phyloP scores from a whole-genome alignment of 2,329 filamentous ascomycete genomes.

The Talaromyces albobiverticillius region DNA sequence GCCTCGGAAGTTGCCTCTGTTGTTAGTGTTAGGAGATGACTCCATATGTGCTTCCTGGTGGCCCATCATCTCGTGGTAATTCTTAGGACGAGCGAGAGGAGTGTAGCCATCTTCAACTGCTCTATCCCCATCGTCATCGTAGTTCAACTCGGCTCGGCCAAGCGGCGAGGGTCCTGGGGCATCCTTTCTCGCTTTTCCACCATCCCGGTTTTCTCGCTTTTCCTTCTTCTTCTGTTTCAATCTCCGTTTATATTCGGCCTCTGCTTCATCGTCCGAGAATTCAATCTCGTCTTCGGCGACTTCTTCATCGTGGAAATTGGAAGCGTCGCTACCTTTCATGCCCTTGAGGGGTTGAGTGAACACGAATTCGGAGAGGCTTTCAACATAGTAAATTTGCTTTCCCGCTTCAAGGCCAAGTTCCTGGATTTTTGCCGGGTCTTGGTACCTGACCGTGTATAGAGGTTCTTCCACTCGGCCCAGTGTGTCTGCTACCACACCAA shows the following conservation, averaged over 20 bases:
- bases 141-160: conserved; percentile 53
- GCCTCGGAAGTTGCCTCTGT: conserved; percentile 40
- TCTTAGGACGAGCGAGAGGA: conserved; percentile 65
- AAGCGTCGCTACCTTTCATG: conserved; percentile 87
- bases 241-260: conserved; percentile 73
- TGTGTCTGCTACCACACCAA: conserved; percentile 81
- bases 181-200: conserved; percentile 33
- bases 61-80: conserved; percentile 54
- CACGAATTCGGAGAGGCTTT: conserved; percentile 74
- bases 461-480: conserved; percentile 83
- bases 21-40: conserved; percentile 20
- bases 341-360: conserved; percentile 79
- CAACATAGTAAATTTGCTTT: conserved; percentile 74
- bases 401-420: conserved; percentile 66
- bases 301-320: conserved; percentile 93
- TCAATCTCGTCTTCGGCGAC: conserved; percentile 81
- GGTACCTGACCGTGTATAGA: conserved; percentile 78
- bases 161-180: conserved; percentile 38
- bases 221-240: conserved; percentile 64
- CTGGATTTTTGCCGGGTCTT: conserved; percentile 64
- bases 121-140: conserved; percentile 64
- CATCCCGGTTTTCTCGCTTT: conserved; percentile 47
- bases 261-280: conserved; percentile 95
- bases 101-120: conserved; percentile 57
- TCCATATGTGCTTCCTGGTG: conserved; percentile 36